Conservation (phyloP, 164 flowering plant genomes). For the Aristolochia contorta region DNA sequence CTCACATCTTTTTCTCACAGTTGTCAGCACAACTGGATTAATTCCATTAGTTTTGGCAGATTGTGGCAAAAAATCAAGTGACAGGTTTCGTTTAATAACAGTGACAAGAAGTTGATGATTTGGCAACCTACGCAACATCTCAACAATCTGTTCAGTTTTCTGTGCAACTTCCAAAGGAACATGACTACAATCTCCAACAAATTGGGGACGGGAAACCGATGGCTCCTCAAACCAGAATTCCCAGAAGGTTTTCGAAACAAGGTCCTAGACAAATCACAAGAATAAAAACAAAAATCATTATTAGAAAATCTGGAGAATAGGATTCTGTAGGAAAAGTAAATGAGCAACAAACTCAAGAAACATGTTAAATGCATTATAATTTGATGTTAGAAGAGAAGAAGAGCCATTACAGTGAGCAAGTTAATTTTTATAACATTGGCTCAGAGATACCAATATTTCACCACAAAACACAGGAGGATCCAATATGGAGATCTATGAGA, state of each 20-base stretch:
- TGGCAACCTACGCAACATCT: constrained; percentile 67
- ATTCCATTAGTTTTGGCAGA: constrained; percentile 87
- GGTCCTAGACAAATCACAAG: constrained; percentile 42
- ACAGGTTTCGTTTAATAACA: constrained; percentile 71
- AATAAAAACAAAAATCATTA: background rate
- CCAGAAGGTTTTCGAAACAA: constrained; percentile 97
- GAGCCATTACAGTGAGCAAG: no score
- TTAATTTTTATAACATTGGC: no score
- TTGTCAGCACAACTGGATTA: constrained; percentile 60
- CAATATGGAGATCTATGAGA: no score
- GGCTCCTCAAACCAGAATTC: constrained; percentile 99
- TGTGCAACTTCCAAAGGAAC: constrained; percentile 83
- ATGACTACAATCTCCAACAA: constrained; percentile 70
- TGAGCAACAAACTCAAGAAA: background rate
- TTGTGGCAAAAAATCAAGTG: constrained; percentile 91
- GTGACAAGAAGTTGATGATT: constrained; percentile 74
- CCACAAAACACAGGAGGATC: no score
- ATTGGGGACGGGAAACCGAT: constrained; percentile 42
- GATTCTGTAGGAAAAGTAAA: background rate
- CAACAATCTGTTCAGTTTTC: constrained; percentile 94
- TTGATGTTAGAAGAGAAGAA: background rate
- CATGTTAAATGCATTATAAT: background rate
- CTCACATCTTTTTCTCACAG: constrained; percentile 90
- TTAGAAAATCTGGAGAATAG: background rate
- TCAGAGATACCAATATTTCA: no score